Evolutionary conservation across 2,329 filamentous ascomycete species (phyloP).

Genomic region (Paracamarosporium sp.): DNA sequence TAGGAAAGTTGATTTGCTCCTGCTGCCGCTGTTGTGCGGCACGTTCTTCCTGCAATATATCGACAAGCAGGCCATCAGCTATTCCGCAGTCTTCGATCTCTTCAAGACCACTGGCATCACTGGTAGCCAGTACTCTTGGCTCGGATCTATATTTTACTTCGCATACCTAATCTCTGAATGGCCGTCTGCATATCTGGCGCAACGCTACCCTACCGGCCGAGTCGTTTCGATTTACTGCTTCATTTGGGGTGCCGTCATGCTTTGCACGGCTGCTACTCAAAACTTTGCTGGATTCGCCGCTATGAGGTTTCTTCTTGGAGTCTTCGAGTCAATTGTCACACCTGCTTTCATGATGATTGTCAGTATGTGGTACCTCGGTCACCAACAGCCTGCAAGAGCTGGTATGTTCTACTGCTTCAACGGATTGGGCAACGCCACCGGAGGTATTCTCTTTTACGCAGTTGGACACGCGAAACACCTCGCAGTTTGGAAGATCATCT

Average conservation of each 20-base stretch:
- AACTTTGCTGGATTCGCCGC: slow-evolving; percentile 33
- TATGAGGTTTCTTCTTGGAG: slow-evolving; percentile 37
- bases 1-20: too few relatives aligned
- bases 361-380: slow-evolving; percentile 49
- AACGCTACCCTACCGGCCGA: slow-evolving; percentile 16
- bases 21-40: too few relatives aligned
- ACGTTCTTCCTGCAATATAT: too few relatives aligned
- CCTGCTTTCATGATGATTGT: slow-evolving; percentile 47
- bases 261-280: slow-evolving; percentile 32
- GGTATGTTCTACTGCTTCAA: slow-evolving; percentile 66
- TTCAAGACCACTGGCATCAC: too few relatives aligned
- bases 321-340: slow-evolving; percentile 35
- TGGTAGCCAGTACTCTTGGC: slow-evolving; percentile 66
- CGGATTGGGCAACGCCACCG: slow-evolving; percentile 67
- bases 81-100: too few relatives aligned
- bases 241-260: slow-evolving; percentile 35
- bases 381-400: slow-evolving; percentile 60
- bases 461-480: slow-evolving; percentile 65
- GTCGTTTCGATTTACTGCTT: slow-evolving; percentile 36
- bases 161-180: slow-evolving; percentile 21
- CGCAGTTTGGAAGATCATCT: slow-evolving; percentile 64
- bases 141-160: slow-evolving; percentile 64
- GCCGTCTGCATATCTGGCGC: slow-evolving; percentile 20
- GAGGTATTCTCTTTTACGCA: slow-evolving; percentile 65
- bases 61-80: too few relatives aligned